phyloP scores from a whole-genome alignment of 208 protist species.

The Angomonas desouzai region DNA sequence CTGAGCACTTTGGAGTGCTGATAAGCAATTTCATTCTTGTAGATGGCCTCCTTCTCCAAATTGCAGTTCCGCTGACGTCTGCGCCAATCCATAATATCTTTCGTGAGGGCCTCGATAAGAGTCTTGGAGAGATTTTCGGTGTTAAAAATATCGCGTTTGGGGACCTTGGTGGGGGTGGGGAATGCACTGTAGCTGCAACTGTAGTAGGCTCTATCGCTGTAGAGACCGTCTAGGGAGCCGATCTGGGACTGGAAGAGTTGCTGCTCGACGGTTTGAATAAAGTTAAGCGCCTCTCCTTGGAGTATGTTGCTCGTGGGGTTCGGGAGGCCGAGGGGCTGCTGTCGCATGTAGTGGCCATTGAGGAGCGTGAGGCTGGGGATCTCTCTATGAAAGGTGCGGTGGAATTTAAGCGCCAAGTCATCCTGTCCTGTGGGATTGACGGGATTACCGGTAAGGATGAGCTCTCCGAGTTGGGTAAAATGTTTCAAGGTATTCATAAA shows the following conservation, averaged over 20 bases:
- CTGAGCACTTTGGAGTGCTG: conserved; percentile 40
- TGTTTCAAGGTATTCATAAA: conserved; percentile 60
- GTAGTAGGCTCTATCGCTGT: conserved; percentile 2
- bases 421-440: conserved; percentile 22
- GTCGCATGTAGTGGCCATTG: conserved; percentile 49
- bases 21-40: conserved; percentile 35
- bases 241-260: conserved; percentile 35
- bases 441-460: conserved; percentile 69
- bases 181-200: background rate
- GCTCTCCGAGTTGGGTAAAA: conserved; percentile 58
- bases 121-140: background rate
- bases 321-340: conserved; percentile 46
- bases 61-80: background rate
- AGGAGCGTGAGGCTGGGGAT: conserved; percentile 60
- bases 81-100: background rate
- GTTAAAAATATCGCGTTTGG: background rate
- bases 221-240: conserved; percentile 25
- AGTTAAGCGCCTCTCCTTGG: conserved; percentile 17
- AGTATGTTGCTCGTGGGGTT: conserved; percentile 42
- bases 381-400: conserved; percentile 27
- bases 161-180: background rate
- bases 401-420: conserved; percentile 27
- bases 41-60: background rate
- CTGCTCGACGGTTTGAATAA: conserved; percentile 38
- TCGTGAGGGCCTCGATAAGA: background rate